A percentile compares a stretch with the other conserved stretches of the same genome.
These are phyloP conservation scores for Rhodofomes roseus DNA, from an alignment of 1,284 basidiomycete genomes.

Conservation along the genomic window DNA sequence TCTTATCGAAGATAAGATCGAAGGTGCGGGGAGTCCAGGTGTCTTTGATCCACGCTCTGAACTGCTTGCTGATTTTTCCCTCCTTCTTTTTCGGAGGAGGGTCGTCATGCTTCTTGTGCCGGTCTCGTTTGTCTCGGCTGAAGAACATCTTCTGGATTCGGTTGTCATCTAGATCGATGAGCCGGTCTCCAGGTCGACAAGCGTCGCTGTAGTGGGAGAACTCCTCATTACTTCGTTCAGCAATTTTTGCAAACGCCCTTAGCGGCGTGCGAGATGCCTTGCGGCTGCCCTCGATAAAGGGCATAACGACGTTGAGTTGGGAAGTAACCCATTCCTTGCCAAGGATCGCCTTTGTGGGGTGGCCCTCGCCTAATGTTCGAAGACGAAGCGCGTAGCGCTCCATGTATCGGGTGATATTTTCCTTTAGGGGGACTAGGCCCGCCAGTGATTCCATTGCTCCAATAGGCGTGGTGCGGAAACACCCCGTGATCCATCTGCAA, in stretches of 20 bases:
- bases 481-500: slow-evolving; percentile 14
- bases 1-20: background rate
- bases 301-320: too few relatives aligned
- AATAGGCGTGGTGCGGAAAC: slow-evolving; percentile 13
- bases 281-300: too few relatives aligned
- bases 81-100: background rate
- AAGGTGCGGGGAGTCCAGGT: background rate
- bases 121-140: background rate
- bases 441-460: slow-evolving; percentile 13
- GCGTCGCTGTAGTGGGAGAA: background rate
- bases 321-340: too few relatives aligned
- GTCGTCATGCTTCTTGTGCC: background rate
- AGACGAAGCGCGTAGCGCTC: too few relatives aligned
- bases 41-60: background rate
- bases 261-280: too few relatives aligned
- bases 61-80: background rate
- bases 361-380: too few relatives aligned
- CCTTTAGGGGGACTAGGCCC: slow-evolving; percentile 9
- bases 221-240: background rate
- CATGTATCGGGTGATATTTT: slow-evolving; percentile 9
- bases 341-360: too few relatives aligned
- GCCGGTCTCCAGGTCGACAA: background rate
- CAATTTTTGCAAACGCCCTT: too few relatives aligned
- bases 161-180: background rate
- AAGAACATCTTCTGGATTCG: background rate